Evolutionary conservation across 148 eudicot genomes (phyloP), one percentile per base, ranked within the genome.

Genomic region (Vaccinium darrowii): DNA sequence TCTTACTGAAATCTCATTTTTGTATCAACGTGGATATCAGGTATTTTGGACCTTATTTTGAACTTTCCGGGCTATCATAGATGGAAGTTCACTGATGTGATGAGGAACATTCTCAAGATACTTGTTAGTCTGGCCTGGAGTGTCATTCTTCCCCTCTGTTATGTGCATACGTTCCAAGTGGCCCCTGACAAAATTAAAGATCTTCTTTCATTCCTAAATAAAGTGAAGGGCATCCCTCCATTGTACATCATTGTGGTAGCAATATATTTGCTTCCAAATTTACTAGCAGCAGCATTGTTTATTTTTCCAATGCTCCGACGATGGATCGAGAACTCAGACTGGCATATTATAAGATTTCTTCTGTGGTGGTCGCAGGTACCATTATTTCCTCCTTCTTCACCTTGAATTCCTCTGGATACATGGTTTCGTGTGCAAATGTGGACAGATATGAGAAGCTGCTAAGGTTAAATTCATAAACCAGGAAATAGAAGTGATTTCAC

Each of bases 321-420:
- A 67, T 63, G 82, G 74, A 90, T 93, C 16, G 95, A 93, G 78
- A 91, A 90, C 87, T 90, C 95, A 33, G 90, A 93, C 83, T 83
- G 87, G 84, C 90, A 58, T 72, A 87, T 93, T 82, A 85, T 89
- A 83, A 88, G 89, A 87, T 85, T 93, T 75, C 80, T 89, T 75
- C 89, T 93, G 94, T 93, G 95, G 95, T 93, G 95, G 95, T 93
- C 95, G 15, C 95, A 93, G 93, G 95, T 93, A 78, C 85, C 78
- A n/a, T 71, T 80, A 27, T 80, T 50, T 56, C 65, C 82, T 27
- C 36, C 57, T 15, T 30, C 57, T 14, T 30, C 19, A 13, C 27
- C 72, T 56, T 27, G 83, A 9, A 79, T 33, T 27, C 13, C 9
- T 78, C 15, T 53, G 27, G 43, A 14, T 47, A 25, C 62, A 10